Evolutionary conservation across 805 yeast genomes (phyloP), one percentile per base, ranked within the genome.

Genomic region (Phaffomyces opuntiae): DNA sequence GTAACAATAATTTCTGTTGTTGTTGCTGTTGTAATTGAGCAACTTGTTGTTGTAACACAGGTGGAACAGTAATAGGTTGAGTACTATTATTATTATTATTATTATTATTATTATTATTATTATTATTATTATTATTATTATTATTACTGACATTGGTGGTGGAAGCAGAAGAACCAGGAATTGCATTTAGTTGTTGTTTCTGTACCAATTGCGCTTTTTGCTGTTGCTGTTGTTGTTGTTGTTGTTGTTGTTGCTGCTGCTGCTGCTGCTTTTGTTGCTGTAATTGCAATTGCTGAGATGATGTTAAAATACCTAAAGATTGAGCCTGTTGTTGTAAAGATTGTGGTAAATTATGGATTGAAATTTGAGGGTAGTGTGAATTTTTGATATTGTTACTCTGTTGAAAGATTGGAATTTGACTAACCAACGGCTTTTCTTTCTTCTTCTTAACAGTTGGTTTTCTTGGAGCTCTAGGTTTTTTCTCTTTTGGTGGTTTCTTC

Each of bases 401-500:
- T 36, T 51, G 50, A 34, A 54, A 54, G 31, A 49, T 54, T 2
- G 61, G 57, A n/a, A 54, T 53, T 24, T 54, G 59, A 36, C 52
- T 48, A 16, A 54, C 57, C 9, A 40, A 17, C 4, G 54, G 52
- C n/a, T 47, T 47, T 14, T 54, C 54, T 29, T 55, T 57, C 53
- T 54, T 54, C 54, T 55, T 58, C 46, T 57, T 61, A 4, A 55
- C 43, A 5, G 37, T 36, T 5, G 55, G 38, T 49, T 57, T 60
- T 38, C 58, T 59, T 34, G 63, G 63, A 13, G 59, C 54, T 35
- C 55, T 50, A 36, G 59, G 55, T 43, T 59, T 54, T 43, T 53
- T 50, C 34, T 55, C 59, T 47, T 51, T 58, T 4, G 8, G 16
- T 21, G 26, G 38, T 25, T 36, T 34, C 36, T 46, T 51, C 43